phyloP scores from a whole-genome alignment of 768 basidiomycete genomes.

The Lactarius evosmus region DNA sequence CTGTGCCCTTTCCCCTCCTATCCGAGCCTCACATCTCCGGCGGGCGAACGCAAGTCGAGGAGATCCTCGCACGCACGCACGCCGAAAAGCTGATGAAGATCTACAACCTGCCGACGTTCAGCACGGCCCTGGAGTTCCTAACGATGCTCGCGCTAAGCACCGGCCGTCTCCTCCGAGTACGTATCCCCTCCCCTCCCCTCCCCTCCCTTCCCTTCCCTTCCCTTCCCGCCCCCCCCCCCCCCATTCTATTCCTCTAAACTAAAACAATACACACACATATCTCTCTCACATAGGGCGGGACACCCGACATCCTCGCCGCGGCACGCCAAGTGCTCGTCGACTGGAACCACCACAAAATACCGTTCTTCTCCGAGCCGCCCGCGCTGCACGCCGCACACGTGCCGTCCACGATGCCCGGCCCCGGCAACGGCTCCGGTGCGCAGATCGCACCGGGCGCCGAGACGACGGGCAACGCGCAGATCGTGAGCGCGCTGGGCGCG shows the following conservation, averaged over 20 bases:
- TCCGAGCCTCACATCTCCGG: background rate
- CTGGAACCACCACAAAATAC: conserved; percentile 97
- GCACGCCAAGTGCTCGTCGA: conserved; percentile 82
- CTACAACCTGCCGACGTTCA: conserved; percentile 78
- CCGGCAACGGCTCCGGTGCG: conserved; percentile 33
- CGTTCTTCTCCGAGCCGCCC: conserved; percentile 82
- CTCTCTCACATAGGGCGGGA: conserved; percentile 80
- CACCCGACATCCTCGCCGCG: conserved; percentile 79
- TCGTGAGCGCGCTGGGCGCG: conserved; percentile 63
- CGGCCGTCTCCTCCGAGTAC: conserved; percentile 80
- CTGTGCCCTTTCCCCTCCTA: too few species aligned
- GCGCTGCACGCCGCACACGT: conserved; percentile 72
- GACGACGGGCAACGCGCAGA: conserved; percentile 76
- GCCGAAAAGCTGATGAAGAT: conserved; percentile 71
- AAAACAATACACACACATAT: too few species aligned
- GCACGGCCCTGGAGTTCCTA: conserved; percentile 74
- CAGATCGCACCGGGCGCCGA: conserved; percentile 72
- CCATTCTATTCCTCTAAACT: too few species aligned
- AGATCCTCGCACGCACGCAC: conserved; percentile 75
- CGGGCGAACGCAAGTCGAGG: conserved; percentile 79
- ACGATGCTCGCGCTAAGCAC: conserved; percentile 83
- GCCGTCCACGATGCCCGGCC: conserved; percentile 44
- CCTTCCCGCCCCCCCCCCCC: too few species aligned
- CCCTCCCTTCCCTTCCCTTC: too few species aligned
- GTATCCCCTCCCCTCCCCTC: conserved; percentile 4